phyloP scores from a whole-genome alignment of 2,329 filamentous ascomycete species.

The Simplicillium aogashimaense region DNA sequence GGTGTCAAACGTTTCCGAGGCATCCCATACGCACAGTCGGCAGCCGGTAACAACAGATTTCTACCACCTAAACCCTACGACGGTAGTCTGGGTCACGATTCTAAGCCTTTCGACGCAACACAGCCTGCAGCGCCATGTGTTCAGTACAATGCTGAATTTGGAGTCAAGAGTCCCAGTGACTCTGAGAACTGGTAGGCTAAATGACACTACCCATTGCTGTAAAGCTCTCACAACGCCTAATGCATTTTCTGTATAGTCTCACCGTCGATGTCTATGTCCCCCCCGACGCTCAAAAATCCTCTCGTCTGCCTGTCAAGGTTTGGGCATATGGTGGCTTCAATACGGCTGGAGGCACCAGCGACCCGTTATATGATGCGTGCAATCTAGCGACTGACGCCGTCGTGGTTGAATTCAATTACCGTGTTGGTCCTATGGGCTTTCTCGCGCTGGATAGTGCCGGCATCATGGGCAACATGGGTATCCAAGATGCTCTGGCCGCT shows the following conservation, averaged over 20 bases:
- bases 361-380: constrained; percentile 11
- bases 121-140: constrained; percentile 6
- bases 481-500: constrained; percentile 3
- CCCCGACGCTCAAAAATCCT: background rate
- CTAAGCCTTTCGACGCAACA: constrained; percentile 6
- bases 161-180: constrained; percentile 1
- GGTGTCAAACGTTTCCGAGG: constrained; percentile 2
- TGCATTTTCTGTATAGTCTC: constrained; percentile 4
- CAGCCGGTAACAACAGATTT: constrained; percentile 8
- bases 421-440: constrained; percentile 26
- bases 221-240: background rate
- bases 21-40: constrained; percentile 12
- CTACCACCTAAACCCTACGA: constrained; percentile 5
- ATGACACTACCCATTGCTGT: background rate
- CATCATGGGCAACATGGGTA: constrained; percentile 6
- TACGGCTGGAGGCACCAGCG: constrained; percentile 4
- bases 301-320: constrained; percentile 11
- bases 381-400: constrained; percentile 18
- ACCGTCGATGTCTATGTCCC: constrained; percentile 10
- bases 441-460: constrained; percentile 11
- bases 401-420: constrained; percentile 28
- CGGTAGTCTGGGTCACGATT: constrained; percentile 1
- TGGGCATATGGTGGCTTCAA: constrained; percentile 10
- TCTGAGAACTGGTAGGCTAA: constrained; percentile 10
- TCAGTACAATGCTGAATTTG: constrained; percentile 6